A percentile compares a stretch with the other conserved stretches of the same genome.
Evolutionary conservation across 148 eudicot genomes (phyloP).

Genomic region (Fagopyrum homotropicum): DNA sequence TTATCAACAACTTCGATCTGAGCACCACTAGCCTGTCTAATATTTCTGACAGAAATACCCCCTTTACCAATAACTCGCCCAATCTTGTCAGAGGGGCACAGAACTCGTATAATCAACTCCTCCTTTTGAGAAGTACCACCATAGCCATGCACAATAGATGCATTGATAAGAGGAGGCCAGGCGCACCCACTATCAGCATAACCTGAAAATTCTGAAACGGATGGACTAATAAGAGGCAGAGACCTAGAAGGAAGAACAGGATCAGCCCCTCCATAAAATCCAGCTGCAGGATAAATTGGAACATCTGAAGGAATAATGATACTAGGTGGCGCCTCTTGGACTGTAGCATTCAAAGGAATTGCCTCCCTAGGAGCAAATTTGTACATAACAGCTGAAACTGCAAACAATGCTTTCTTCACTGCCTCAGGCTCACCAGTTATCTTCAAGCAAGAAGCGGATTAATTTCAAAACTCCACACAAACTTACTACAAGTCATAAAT

Average conservation of each 20-base stretch:
- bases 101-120: slow-evolving; percentile 59
- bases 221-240: slow-evolving; percentile 48
- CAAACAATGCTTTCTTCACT: slow-evolving; percentile 75
- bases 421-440: slow-evolving; percentile 80
- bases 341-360: slow-evolving; percentile 61
- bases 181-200: slow-evolving; percentile 54
- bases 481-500: neutral
- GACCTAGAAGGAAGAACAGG: slow-evolving; percentile 46
- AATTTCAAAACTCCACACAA: neutral
- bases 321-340: slow-evolving; percentile 67
- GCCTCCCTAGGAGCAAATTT: slow-evolving; percentile 79
- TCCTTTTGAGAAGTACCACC: slow-evolving; percentile 52
- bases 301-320: slow-evolving; percentile 84
- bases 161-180: slow-evolving; percentile 64
- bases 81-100: slow-evolving; percentile 76
- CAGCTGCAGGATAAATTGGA: slow-evolving; percentile 59
- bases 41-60: slow-evolving; percentile 66
- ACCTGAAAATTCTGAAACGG: slow-evolving; percentile 46
- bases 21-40: slow-evolving; percentile 87
- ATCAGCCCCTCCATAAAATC: slow-evolving; percentile 61
- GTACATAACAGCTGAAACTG: slow-evolving; percentile 86
- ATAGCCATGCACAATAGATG: slow-evolving; percentile 41
- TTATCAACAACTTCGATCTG: slow-evolving; percentile 69
- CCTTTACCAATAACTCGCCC: slow-evolving; percentile 97
- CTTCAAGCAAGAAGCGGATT: slow-evolving; percentile 22